A percentile compares a stretch with the other conserved stretches of the same genome.
phyloP scores from a whole-genome alignment of 2,329 filamentous ascomycete species.

The Cladophialophora immunda region DNA sequence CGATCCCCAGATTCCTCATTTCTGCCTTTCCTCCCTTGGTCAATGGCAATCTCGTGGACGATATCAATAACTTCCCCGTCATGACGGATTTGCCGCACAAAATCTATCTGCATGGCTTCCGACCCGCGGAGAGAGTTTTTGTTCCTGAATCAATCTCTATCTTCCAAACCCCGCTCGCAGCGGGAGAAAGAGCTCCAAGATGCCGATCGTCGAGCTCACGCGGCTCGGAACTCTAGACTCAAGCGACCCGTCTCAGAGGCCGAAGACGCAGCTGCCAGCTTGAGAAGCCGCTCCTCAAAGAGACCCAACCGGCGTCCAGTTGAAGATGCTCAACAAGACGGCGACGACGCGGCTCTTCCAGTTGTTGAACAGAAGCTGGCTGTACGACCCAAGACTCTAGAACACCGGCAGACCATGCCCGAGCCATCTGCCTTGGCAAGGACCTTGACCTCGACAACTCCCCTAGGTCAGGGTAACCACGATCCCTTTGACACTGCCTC shows the following conservation, averaged over 20 bases:
- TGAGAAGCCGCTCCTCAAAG: neutral
- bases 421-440: neutral
- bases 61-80: slow-evolving; percentile 2
- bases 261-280: neutral
- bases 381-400: slow-evolving; percentile 5
- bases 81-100: slow-evolving; percentile 4
- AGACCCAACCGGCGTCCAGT: neutral
- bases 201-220: slow-evolving; percentile 21
- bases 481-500: slow-evolving; percentile 19
- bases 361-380: neutral
- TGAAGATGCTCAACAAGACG: slow-evolving; percentile 7
- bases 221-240: slow-evolving; percentile 14
- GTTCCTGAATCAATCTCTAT: slow-evolving; percentile 18
- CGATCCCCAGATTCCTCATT: neutral
- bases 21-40: neutral
- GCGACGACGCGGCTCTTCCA: neutral
- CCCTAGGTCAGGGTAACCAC: slow-evolving; percentile 3
- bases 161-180: slow-evolving; percentile 18
- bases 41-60: neutral
- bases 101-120: slow-evolving; percentile 10
- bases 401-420: neutral
- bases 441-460: neutral
- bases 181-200: slow-evolving; percentile 25
- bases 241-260: neutral
- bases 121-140: slow-evolving; percentile 15